Percentiles rank a stretch among this genome's conserved stretches.
phyloP scores from a whole-genome alignment of 2,329 filamentous ascomycete genomes.

The Apiospora rasikravindrae region DNA sequence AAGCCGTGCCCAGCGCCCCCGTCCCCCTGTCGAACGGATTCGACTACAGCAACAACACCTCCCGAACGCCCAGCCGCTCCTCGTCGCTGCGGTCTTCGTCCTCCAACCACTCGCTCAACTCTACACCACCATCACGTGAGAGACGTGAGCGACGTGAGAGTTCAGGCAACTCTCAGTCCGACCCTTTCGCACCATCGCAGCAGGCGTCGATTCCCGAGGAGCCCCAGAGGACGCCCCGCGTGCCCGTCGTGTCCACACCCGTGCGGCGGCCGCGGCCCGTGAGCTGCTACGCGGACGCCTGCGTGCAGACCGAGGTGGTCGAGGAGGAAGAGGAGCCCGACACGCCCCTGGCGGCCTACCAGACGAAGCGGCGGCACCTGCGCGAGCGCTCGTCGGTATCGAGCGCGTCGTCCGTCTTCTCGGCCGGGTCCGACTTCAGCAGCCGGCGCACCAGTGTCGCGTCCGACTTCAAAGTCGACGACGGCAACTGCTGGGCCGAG shows the following conservation, averaged over 20 bases:
- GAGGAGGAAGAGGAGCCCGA: constrained; percentile 15
- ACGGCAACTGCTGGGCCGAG: not conserved
- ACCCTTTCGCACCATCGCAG: not conserved
- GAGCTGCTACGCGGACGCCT: constrained; percentile 32
- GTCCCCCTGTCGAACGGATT: not conserved
- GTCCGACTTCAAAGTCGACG: constrained; percentile 16
- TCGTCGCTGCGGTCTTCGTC: not conserved
- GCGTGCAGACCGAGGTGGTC: constrained; percentile 35
- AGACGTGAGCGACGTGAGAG: constrained; percentile 11
- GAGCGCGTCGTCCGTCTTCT: constrained; percentile 28
- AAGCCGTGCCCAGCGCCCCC: constrained; percentile 15
- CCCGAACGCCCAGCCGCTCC: constrained; percentile 10
- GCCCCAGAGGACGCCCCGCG: not conserved
- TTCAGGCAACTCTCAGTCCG: constrained; percentile 7
- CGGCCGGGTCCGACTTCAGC: constrained; percentile 19
- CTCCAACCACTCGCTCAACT: constrained; percentile 18
- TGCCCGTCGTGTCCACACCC: not conserved
- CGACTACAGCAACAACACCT: constrained; percentile 2
- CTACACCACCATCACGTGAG: not conserved
- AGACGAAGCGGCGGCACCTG: not conserved
- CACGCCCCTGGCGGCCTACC: not conserved
- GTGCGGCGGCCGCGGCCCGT: constrained; percentile 19
- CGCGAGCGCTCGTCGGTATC: constrained; percentile 27
- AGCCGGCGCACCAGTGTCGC: constrained; percentile 35
- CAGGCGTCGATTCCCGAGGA: not conserved